phyloP scores from a whole-genome alignment of 129 eudicot genomes.

The Silybum marianum region DNA sequence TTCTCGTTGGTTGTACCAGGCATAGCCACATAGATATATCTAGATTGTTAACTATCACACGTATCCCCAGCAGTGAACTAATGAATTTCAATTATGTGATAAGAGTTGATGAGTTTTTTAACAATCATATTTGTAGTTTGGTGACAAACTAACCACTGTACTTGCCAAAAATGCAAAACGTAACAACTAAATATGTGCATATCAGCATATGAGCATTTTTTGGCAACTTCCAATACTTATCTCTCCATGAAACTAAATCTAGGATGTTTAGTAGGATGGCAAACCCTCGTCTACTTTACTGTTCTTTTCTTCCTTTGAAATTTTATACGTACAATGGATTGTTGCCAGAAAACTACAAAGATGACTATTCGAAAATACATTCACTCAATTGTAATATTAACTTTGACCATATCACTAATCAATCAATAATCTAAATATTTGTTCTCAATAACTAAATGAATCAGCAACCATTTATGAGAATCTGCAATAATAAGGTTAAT shows the following conservation, averaged over 20 bases:
- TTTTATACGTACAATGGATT: background rate
- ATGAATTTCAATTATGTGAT: background rate
- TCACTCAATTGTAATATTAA: background rate
- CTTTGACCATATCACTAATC: conserved; percentile 19
- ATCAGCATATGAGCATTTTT: background rate
- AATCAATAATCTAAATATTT: background rate
- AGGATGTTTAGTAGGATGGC: background rate
- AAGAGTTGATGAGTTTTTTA: background rate
- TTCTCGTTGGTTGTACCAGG: background rate
- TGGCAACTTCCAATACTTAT: background rate
- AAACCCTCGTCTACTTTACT: background rate
- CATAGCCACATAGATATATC: background rate
- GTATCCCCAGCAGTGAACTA: background rate
- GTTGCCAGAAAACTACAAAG: background rate
- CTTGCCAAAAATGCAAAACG: background rate
- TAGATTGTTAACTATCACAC: background rate
- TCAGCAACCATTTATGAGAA: background rate
- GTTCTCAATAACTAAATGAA: background rate
- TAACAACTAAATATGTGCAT: conserved; percentile 6
- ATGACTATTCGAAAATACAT: background rate
- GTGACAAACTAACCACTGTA: background rate
- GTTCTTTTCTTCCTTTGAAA: background rate
- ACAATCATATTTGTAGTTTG: background rate
- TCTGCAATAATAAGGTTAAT: background rate
- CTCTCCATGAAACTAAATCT: conserved; percentile 12